phyloP scores from a whole-genome alignment of 176 grass and related monocot species.

The Carex kokanica region DNA sequence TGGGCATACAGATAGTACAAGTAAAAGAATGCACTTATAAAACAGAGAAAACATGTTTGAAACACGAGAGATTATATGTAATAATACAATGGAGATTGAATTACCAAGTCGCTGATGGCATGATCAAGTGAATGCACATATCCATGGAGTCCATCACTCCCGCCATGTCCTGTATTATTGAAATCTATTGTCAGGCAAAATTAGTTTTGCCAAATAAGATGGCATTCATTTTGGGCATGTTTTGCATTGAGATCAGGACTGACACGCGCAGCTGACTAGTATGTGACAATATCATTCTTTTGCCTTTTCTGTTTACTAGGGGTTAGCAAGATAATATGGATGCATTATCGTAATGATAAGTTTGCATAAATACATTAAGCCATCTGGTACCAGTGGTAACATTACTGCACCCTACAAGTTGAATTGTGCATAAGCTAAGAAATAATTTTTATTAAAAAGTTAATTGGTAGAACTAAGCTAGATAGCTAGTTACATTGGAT shows the following conservation, averaged over 20 bases:
- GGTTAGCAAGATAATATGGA: neutral
- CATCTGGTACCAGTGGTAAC: neutral
- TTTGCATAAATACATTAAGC: slow-evolving; percentile 4
- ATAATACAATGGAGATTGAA: neutral
- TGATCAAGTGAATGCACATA: slow-evolving; percentile 90
- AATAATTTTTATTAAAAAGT: neutral
- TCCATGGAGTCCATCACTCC: slow-evolving; percentile 84
- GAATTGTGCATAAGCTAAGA: neutral
- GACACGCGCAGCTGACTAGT: neutral
- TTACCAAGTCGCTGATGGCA: slow-evolving; percentile 75
- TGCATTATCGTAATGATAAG: neutral
- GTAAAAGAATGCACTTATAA: neutral
- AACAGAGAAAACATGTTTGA: neutral
- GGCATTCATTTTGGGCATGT: neutral
- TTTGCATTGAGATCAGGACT: neutral
- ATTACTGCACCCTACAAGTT: neutral
- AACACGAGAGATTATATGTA: neutral
- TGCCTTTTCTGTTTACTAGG: neutral
- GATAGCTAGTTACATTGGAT: slow-evolving; percentile 5
- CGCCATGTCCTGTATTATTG: slow-evolving; percentile 62
- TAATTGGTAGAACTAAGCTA: neutral
- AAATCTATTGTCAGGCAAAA: slow-evolving; percentile 23
- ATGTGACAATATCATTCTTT: neutral
- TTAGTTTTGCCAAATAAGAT: neutral
- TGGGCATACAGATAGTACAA: neutral